Percentiles rank a stretch among this genome's conserved stretches.
These are phyloP conservation scores for Macrolepiota fuliginosa DNA, from an alignment of 768 basidiomycete genomes.

Conservation along the genomic window DNA sequence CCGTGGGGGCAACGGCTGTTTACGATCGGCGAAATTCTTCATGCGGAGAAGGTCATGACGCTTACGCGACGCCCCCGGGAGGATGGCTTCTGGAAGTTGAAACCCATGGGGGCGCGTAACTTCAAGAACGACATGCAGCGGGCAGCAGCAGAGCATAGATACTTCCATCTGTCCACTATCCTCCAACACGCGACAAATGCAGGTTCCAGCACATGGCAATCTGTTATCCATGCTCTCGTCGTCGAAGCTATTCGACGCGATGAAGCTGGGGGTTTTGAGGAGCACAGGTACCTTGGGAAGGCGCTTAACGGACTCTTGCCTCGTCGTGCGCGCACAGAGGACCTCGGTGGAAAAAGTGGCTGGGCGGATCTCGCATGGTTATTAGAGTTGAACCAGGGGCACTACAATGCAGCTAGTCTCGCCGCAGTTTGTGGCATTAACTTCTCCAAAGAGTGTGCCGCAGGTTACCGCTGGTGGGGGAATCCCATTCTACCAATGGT, in stretches of 20 bases:
- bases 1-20: background rate
- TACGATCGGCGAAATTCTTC: background rate
- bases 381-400: background rate
- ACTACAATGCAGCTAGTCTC: background rate
- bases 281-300: background rate
- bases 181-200: background rate
- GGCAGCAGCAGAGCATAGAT: background rate
- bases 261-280: background rate
- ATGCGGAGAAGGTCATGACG: background rate
- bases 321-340: background rate
- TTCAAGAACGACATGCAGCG: background rate
- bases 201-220: background rate
- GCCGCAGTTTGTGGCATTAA: background rate
- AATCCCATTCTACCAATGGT: background rate
- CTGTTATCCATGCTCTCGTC: background rate
- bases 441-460: background rate
- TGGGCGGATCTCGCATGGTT: slow-evolving; percentile 1
- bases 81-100: background rate
- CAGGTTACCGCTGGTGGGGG: background rate
- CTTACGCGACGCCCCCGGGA: background rate
- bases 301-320: background rate
- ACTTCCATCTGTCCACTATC: background rate
- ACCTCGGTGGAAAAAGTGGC: background rate
- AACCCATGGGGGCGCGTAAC: background rate
- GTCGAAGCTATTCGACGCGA: background rate